Evolutionary conservation across 225 moss, liverwort and hornwort genomes (phyloP).

Genomic region (Asterella californica): DNA sequence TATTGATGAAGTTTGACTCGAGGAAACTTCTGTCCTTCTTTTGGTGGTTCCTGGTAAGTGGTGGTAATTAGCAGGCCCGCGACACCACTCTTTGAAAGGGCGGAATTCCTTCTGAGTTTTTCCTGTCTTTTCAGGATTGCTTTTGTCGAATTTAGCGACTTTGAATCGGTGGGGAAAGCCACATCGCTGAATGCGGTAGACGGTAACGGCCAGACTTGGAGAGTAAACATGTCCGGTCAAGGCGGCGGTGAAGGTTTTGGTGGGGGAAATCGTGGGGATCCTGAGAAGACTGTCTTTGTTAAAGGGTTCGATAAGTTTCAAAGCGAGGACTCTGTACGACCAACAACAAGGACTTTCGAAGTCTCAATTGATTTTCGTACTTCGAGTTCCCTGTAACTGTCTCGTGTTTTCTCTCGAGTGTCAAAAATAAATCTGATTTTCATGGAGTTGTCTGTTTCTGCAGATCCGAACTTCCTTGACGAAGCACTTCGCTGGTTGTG

Average conservation of each 20-base stretch:
- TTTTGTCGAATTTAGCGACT: conserved; percentile 60
- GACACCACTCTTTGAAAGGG: not conserved
- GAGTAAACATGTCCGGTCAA: conserved; percentile 57
- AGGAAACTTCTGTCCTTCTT: not conserved
- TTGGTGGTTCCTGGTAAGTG: not conserved
- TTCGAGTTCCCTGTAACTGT: no score
- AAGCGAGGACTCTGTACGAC: conserved; percentile 26
- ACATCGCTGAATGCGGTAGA: conserved; percentile 54
- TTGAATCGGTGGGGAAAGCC: conserved; percentile 56
- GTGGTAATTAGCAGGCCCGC: not conserved
- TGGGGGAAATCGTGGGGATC: conserved; percentile 25
- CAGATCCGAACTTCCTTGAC: conserved; percentile 38
- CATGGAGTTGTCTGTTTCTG: not conserved
- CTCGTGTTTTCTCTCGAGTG: no score
- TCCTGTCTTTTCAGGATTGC: conserved; percentile 34
- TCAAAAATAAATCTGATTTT: no score
- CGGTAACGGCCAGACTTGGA: conserved; percentile 53
- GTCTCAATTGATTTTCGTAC: no score
- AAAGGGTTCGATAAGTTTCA: conserved; percentile 28
- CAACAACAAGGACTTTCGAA: not conserved
- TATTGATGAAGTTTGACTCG: not conserved
- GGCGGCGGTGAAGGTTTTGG: conserved; percentile 28
- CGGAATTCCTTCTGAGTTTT: not conserved
- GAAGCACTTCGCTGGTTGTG: conserved; percentile 23
- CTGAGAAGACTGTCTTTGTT: conserved; percentile 28